Conservation (phyloP, 2,329 filamentous ascomycete species). For the Plectosphaerella sp. region DNA sequence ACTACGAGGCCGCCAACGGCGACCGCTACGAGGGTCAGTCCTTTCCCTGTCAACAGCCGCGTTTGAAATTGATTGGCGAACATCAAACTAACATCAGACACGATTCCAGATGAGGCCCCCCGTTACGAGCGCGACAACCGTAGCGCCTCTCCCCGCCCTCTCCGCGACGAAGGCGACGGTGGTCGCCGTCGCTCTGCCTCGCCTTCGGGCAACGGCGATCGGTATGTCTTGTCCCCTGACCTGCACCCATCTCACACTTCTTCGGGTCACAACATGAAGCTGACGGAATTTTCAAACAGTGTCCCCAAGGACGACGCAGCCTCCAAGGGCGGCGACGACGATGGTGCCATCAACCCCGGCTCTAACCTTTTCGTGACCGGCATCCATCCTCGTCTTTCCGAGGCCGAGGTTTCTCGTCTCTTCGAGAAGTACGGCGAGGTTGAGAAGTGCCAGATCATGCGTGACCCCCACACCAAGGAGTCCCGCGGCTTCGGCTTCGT, state of each 20-base stretch:
- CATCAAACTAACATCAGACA: slow-evolving; percentile 2
- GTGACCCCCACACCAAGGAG: slow-evolving; percentile 96
- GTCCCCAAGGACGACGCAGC: slow-evolving; percentile 50
- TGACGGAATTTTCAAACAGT: slow-evolving; percentile 19
- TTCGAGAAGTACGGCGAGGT: slow-evolving; percentile 99
- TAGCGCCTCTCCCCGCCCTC: slow-evolving; percentile 59
- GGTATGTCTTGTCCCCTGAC: slow-evolving; percentile 30
- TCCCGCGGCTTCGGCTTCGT: slow-evolving; percentile 98
- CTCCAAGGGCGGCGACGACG: slow-evolving; percentile 53
- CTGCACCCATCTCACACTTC: background rate
- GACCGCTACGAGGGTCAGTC: slow-evolving; percentile 61
- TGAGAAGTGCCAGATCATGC: slow-evolving; percentile 99
- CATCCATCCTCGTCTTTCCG: slow-evolving; percentile 87
- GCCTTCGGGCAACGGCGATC: slow-evolving; percentile 49
- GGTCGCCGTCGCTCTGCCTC: slow-evolving; percentile 59
- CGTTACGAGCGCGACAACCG: slow-evolving; percentile 64
- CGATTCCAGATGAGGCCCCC: slow-evolving; percentile 51
- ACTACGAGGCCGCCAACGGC: slow-evolving; percentile 65
- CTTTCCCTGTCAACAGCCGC: slow-evolving; percentile 1
- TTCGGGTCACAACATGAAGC: slow-evolving; percentile 18
- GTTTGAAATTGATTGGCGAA: background rate
- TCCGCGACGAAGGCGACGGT: slow-evolving; percentile 57
- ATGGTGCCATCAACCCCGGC: slow-evolving; percentile 82
- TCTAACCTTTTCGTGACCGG: slow-evolving; percentile 99
- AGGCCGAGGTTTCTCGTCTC: slow-evolving; percentile 86